A percentile compares a stretch with the other conserved stretches of the same genome.
Conservation (phyloP, 495 filamentous ascomycete genomes). For the Aspergillus cavernicola region DNA sequence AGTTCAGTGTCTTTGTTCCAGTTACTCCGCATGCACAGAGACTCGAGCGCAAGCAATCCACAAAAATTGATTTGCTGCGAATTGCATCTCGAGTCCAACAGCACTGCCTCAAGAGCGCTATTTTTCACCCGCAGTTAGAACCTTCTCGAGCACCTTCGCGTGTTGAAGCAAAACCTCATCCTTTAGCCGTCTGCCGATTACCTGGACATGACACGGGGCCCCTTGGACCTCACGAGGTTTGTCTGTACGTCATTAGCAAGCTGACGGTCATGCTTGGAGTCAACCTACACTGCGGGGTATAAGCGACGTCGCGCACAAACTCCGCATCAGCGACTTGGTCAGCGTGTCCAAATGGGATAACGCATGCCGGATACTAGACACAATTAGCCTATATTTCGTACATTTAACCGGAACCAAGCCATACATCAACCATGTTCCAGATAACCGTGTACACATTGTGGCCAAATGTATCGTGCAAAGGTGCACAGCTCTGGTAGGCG, state of each 20-base stretch:
- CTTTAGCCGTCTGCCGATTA: constrained; percentile 25
- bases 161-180: constrained; percentile 25
- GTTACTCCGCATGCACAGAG: too few species aligned
- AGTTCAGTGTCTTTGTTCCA: too few species aligned
- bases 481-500: constrained; percentile 44
- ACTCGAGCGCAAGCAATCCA: too few species aligned
- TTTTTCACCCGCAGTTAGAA: constrained; percentile 7
- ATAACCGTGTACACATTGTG: constrained; percentile 45
- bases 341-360: constrained; percentile 32
- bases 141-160: constrained; percentile 15
- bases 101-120: too few species aligned
- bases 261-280: too few species aligned
- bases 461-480: constrained; percentile 46
- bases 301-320: constrained; percentile 18
- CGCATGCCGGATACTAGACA: constrained; percentile 31
- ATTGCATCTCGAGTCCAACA: too few species aligned
- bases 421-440: constrained; percentile 51
- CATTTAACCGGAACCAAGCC: constrained; percentile 9
- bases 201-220: constrained; percentile 29
- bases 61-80: too few species aligned
- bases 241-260: constrained; percentile 12
- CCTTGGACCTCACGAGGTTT: constrained; percentile 20
- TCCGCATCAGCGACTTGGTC: constrained; percentile 13
- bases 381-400: background rate
- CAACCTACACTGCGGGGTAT: constrained; percentile 23